These are phyloP conservation scores for Malus hybrid DNA, from an alignment of 331 rosid species.

Conservation along the genomic window DNA sequence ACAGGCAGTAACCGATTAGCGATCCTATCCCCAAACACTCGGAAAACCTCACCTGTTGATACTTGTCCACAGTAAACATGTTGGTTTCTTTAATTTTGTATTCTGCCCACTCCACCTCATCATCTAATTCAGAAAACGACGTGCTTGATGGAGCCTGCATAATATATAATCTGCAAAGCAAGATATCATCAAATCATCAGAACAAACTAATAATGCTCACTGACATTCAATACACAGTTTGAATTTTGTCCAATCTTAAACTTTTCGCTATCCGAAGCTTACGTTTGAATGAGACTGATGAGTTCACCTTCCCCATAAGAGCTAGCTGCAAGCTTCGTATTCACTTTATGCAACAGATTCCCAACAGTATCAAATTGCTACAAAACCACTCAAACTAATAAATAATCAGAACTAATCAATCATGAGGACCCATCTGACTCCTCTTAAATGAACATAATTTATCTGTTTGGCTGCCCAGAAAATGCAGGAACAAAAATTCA, in stretches of 20 bases:
- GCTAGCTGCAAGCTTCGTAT: slow-evolving; percentile 74
- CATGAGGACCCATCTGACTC: background rate
- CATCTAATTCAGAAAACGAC: slow-evolving; percentile 33
- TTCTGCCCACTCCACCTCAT: slow-evolving; percentile 79
- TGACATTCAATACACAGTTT: background rate
- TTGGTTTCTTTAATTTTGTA: slow-evolving; percentile 94
- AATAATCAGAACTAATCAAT: background rate
- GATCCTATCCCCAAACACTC: background rate
- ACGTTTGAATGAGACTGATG: slow-evolving; percentile 93
- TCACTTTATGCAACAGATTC: slow-evolving; percentile 59
- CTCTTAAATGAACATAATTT: background rate
- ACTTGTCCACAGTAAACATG: slow-evolving; percentile 83
- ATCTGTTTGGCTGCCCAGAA: background rate
- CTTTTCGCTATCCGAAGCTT: slow-evolving; percentile 5
- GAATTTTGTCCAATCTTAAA: background rate
- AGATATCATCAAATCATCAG: background rate
- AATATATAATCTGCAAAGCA: slow-evolving; percentile 55
- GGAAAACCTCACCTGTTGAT: slow-evolving; percentile 76
- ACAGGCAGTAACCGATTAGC: background rate
- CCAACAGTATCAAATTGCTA: slow-evolving; percentile 89
- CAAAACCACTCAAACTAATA: background rate
- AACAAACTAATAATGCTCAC: background rate
- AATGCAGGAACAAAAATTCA: background rate
- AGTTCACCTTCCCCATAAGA: slow-evolving; percentile 94
- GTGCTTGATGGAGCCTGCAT: slow-evolving; percentile 64